phyloP scores from a whole-genome alignment of 345 rosid species.

The Rhodamnia rubescens region DNA sequence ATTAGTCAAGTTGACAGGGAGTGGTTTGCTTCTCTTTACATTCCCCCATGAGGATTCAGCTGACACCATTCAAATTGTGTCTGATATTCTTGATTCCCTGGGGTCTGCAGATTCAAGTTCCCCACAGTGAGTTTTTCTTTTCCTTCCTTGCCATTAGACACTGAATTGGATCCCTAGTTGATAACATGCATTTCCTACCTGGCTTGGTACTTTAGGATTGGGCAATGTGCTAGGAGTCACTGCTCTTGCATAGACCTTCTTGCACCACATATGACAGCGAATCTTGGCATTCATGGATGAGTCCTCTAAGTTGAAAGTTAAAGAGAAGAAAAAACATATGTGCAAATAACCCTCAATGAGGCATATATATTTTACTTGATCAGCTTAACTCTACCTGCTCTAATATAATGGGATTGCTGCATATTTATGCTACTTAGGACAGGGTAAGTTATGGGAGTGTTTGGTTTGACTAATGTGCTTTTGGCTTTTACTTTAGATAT shows the following conservation, averaged over 20 bases:
- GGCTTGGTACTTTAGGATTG: not conserved
- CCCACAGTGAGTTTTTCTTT: conserved; percentile 43
- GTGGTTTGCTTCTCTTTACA: conserved; percentile 74
- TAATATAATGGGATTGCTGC: not conserved
- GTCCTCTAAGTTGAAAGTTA: not conserved
- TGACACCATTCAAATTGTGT: conserved; percentile 31
- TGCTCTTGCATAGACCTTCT: not conserved
- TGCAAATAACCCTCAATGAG: not conserved
- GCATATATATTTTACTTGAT: not conserved
- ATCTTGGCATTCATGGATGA: not conserved
- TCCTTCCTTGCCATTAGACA: not conserved
- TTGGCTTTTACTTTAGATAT: not conserved
- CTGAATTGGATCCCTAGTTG: not conserved
- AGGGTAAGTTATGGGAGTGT: not conserved
- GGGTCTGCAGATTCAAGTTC: conserved; percentile 46
- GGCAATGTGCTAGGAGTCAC: not conserved
- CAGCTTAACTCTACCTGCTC: not conserved
- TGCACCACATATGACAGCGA: not conserved
- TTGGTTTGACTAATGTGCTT: not conserved
- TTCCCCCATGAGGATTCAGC: conserved; percentile 26
- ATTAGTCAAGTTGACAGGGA: conserved; percentile 68
- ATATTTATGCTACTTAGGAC: not conserved
- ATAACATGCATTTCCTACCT: not conserved
- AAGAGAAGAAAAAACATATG: not conserved
- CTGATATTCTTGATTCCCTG: conserved; percentile 28